These are phyloP conservation scores for Entomophthora muscae DNA, from an alignment of 371 early-diverging fungal genomes.

Conservation along the genomic window DNA sequence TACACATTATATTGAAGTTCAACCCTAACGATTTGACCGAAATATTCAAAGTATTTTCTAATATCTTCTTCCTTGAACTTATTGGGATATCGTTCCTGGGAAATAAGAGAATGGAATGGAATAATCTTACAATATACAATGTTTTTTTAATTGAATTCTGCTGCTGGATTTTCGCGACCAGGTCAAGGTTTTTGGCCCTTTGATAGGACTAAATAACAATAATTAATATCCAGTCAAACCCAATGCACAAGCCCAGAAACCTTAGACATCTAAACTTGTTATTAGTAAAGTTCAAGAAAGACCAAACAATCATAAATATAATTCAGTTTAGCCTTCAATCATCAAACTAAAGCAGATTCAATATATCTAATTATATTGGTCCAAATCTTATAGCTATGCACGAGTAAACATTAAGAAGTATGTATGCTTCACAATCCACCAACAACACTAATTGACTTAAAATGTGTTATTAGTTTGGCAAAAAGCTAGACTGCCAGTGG, in stretches of 20 bases:
- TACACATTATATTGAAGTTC: neutral
- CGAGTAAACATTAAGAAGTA: neutral
- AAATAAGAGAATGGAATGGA: neutral
- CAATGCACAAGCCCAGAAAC: neutral
- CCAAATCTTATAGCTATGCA: neutral
- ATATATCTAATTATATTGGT: neutral
- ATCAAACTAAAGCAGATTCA: neutral
- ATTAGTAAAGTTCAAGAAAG: too few relatives aligned
- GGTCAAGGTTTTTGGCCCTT: neutral
- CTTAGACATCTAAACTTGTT: neutral
- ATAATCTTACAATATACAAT: neutral
- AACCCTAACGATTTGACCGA: neutral
- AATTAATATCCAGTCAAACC: neutral
- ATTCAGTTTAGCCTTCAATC: neutral
- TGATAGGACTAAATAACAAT: neutral
- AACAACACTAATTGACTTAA: neutral
- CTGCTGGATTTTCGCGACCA: neutral
- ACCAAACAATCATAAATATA: too few relatives aligned
- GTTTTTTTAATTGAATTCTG: neutral
- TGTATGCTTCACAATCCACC: neutral
- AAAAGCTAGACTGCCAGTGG: too few relatives aligned
- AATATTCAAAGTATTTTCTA: neutral
- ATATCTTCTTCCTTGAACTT: neutral
- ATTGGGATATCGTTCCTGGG: neutral
- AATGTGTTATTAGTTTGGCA: neutral